A percentile compares a stretch with the other conserved stretches of the same genome.
Evolutionary conservation across 257 asterid genomes (phyloP).

Genomic region (Scutellaria barbata): DNA sequence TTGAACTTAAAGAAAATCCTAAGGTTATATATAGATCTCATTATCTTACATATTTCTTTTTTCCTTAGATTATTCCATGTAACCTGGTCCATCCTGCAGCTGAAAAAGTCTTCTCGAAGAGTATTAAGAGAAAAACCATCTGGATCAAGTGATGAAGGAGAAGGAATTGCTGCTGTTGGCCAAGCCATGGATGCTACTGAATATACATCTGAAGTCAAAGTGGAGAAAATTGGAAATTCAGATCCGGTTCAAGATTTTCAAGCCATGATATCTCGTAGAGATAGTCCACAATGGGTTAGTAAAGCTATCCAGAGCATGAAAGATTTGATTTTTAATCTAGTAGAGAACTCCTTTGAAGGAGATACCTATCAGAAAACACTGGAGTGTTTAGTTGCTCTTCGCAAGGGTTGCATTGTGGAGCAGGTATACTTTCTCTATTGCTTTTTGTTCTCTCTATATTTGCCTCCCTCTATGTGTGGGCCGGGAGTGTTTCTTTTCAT

Average conservation of each 20-base stretch:
- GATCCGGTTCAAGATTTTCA: conserved; percentile 88
- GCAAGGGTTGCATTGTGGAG: conserved; percentile 82
- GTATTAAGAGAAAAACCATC: conserved; percentile 67
- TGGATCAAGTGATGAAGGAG: conserved; percentile 70
- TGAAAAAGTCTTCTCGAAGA: conserved; percentile 82
- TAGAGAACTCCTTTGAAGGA: conserved; percentile 67
- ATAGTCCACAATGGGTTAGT: conserved; percentile 77
- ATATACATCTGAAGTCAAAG: conserved; percentile 54
- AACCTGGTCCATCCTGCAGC: conserved; percentile 54
- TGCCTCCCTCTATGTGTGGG: no score
- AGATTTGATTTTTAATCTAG: conserved; percentile 59
- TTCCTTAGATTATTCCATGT: conserved; percentile 10
- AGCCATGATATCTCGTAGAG: conserved; percentile 86
- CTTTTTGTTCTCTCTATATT: not conserved
- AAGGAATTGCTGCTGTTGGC: conserved; percentile 46
- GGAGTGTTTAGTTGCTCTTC: conserved; percentile 78
- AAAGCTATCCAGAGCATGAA: conserved; percentile 81
- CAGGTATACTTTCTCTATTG: conserved; percentile 55
- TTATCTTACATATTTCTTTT: conserved; percentile 13
- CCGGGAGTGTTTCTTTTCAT: no score
- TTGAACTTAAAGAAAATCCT: conserved; percentile 89
- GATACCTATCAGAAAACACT: conserved; percentile 63
- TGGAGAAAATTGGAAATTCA: conserved; percentile 66
- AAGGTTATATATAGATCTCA: conserved; percentile 57
- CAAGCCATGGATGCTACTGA: conserved; percentile 63